Percentiles rank a stretch among this genome's conserved stretches.
phyloP scores from a whole-genome alignment of 192 early-diverging fungal species.

The Pecoramyces ruminantium region DNA sequence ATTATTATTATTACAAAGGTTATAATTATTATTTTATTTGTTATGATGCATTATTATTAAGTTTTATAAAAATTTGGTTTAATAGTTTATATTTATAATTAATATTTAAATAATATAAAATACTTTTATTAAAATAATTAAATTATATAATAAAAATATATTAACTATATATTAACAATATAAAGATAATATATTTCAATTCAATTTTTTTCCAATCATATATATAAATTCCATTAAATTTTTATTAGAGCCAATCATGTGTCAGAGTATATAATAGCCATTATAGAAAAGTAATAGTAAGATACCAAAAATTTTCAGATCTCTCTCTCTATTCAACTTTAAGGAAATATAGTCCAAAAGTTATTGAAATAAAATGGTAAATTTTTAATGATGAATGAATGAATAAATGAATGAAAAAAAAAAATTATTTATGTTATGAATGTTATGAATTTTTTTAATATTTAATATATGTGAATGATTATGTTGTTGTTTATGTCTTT shows the following conservation, averaged over 20 bases:
- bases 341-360: background rate
- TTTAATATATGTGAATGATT: too few species aligned
- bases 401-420: background rate
- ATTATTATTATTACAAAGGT: too few species aligned
- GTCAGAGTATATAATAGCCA: background rate
- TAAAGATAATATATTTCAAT: background rate
- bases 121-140: too few species aligned
- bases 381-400: background rate
- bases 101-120: too few species aligned
- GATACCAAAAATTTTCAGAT: background rate
- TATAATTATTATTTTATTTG: too few species aligned
- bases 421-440: background rate
- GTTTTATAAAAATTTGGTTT: too few species aligned
- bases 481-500: too few species aligned
- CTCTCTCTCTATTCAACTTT: background rate
- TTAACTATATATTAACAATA: background rate
- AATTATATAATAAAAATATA: background rate
- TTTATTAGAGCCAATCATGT: background rate
- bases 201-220: background rate
- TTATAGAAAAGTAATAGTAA: background rate
- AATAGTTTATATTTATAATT: too few species aligned
- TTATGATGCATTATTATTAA: too few species aligned
- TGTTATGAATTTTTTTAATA: too few species aligned
- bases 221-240: background rate
- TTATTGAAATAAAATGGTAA: background rate